Base-by-base conservation (phyloP, 495 filamentous ascomycete species). In the Neurospora africana region DNA sequence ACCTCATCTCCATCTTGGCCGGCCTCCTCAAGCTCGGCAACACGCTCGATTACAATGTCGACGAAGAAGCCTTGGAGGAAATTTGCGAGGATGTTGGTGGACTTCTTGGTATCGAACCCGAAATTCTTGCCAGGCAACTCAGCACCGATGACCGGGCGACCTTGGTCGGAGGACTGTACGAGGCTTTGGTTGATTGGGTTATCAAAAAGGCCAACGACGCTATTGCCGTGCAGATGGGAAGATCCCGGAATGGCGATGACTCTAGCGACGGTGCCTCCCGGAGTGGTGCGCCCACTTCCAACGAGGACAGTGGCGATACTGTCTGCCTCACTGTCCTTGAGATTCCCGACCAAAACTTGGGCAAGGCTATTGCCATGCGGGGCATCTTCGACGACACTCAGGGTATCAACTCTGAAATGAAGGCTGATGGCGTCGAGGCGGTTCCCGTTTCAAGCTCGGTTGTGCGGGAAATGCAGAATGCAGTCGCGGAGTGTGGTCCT, bases 381-480 rank as follows among this genome's bases (percentile, higher is more conserved):
- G 92, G 92, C 4, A 89, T 98, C 39, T 98, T 99, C 77, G 94
- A 99, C 76, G 95, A 98, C 74, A 87, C 81, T 37, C 82, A 90
- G n/a, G 95, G 95, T 68, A 97, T 99, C 81, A 97, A 98, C 74
- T 88, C 90, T 1, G 95, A 99, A 80, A 98, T 99, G 95, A 95
- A 93, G 78, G 89, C 93, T 72, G 95, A 99, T 75, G 96, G 96
- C 19, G 88, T 99, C 33, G 84, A 90, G 37, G 85, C 95, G 21
- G 83, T 83, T 2, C 67, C 89, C 0, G 88, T 88, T 5, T 91
- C 91, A 9, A 89, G 89, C 70, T 96, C 95, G 1, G 90, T 98
- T 38, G 73, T 93, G 11, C 89, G 89, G 70, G 94, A 97, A 78
- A 95, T 97, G 91, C 87, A 90, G 75, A 88, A 87, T 68, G 93